Percentiles rank a stretch among this genome's conserved stretches.
Evolutionary conservation across 2,329 filamentous ascomycete species (phyloP).

Genomic region (Paraphoma chrysanthemicola): DNA sequence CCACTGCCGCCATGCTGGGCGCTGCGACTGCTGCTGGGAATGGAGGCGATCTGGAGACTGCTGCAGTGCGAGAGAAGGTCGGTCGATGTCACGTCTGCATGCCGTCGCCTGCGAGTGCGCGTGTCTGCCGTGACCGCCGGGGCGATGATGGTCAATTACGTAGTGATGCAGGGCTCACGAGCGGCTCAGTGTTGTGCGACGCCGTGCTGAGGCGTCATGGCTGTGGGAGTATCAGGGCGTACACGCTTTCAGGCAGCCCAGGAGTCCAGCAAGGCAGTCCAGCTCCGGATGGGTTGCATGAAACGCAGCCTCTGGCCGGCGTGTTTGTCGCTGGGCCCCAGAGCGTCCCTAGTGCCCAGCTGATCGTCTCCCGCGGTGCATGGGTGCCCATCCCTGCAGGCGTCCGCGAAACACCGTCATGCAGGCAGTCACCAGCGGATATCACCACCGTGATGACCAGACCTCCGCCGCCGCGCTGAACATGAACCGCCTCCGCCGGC

Average conservation of each 20-base stretch:
- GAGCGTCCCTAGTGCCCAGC: background rate
- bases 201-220: background rate
- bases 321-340: background rate
- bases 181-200: conserved; percentile 1
- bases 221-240: background rate
- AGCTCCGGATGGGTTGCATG: background rate
- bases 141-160: conserved; percentile 18
- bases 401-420: background rate
- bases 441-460: background rate
- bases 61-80: background rate
- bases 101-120: conserved; percentile 7
- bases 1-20: conserved; percentile 28
- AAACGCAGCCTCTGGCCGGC: background rate
- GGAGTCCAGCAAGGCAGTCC: background rate
- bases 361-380: background rate
- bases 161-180: conserved; percentile 2
- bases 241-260: background rate
- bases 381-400: background rate
- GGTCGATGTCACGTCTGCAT: background rate
- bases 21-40: background rate
- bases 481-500: conserved; percentile 7
- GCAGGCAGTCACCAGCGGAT: background rate
- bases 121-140: conserved; percentile 9
- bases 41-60: background rate
- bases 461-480: conserved; percentile 1